These are phyloP conservation scores for Lagenidium giganteum DNA, from an alignment of 352 stramenopile genomes.

Conservation along the genomic window DNA sequence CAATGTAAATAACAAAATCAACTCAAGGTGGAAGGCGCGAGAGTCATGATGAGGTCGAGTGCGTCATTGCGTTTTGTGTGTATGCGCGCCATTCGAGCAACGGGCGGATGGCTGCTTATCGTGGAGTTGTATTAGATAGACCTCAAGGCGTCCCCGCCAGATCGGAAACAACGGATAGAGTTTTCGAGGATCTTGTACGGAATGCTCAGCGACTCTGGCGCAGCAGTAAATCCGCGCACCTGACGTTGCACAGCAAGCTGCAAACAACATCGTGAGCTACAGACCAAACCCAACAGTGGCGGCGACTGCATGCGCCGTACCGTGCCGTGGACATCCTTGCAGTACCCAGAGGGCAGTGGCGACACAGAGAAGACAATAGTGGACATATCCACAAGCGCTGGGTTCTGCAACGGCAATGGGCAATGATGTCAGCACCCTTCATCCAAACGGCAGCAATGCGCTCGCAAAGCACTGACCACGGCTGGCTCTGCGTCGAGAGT, in stretches of 20 bases:
- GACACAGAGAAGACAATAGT: conserved; percentile 43
- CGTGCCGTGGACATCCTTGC: conserved; percentile 70
- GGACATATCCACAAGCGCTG: conserved; percentile 46
- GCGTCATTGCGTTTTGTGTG: too few relatives aligned
- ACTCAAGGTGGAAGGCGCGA: too few relatives aligned
- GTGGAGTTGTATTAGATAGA: conserved; percentile 11
- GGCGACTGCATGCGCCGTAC: conserved; percentile 13
- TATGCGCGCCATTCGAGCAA: too few relatives aligned
- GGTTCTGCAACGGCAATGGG: too few relatives aligned
- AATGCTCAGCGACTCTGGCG: conserved; percentile 24
- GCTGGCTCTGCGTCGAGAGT: conserved; percentile 1
- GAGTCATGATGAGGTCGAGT: too few relatives aligned
- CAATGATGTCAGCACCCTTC: too few relatives aligned
- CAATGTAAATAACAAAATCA: not conserved
- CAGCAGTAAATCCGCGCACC: conserved; percentile 18
- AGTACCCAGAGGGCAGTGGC: conserved; percentile 64
- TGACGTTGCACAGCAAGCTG: conserved; percentile 43
- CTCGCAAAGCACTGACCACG: conserved; percentile 1
- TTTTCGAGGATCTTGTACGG: conserved; percentile 74
- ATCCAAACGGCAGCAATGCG: too few relatives aligned
- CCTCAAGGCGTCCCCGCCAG: conserved; percentile 23
- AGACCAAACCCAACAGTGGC: not conserved
- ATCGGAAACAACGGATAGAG: conserved; percentile 52
- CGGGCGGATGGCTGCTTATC: too few relatives aligned
- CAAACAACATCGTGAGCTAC: not conserved